phyloP scores from a whole-genome alignment of 495 filamentous ascomycete species.

The Barbatosphaeria neglecta region DNA sequence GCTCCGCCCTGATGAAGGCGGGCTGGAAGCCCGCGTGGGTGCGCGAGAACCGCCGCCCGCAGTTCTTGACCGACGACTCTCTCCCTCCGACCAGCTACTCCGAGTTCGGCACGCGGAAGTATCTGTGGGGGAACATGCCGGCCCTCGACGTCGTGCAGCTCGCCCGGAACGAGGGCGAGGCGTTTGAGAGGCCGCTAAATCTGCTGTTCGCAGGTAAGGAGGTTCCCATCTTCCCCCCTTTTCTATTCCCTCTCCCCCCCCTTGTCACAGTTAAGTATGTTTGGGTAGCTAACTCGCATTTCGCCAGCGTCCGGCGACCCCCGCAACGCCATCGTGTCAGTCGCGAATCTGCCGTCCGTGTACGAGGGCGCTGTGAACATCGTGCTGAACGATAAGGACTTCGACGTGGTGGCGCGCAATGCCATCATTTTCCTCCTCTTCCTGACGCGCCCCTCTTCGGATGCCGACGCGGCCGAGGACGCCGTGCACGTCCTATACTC shows the following conservation, averaged over 20 bases:
- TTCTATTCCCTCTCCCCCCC: neutral
- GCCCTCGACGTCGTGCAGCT: constrained; percentile 32
- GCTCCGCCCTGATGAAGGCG: constrained; percentile 11
- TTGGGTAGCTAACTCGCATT: neutral
- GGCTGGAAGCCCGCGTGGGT: constrained; percentile 21
- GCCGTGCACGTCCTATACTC: constrained; percentile 14
- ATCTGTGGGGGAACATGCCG: constrained; percentile 29
- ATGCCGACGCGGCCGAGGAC: constrained; percentile 2
- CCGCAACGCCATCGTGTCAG: constrained; percentile 27
- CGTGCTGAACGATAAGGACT: constrained; percentile 28
- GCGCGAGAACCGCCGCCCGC: neutral
- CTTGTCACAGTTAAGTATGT: neutral
- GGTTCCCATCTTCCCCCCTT: too few relatives aligned
- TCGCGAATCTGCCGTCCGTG: constrained; percentile 15
- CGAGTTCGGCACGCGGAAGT: constrained; percentile 7
- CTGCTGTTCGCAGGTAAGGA: constrained; percentile 31
- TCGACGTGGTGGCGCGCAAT: constrained; percentile 30
- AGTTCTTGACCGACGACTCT: neutral
- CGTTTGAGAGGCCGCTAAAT: constrained; percentile 15
- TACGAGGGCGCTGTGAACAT: constrained; percentile 13
- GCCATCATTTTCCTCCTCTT: constrained; percentile 29
- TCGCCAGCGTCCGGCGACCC: constrained; percentile 30
- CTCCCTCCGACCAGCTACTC: neutral
- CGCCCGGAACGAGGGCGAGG: constrained; percentile 27
- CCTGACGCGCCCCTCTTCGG: neutral